Conservation (phyloP, 305 asterid genomes). For the Solanum aculeatissimum region DNA sequence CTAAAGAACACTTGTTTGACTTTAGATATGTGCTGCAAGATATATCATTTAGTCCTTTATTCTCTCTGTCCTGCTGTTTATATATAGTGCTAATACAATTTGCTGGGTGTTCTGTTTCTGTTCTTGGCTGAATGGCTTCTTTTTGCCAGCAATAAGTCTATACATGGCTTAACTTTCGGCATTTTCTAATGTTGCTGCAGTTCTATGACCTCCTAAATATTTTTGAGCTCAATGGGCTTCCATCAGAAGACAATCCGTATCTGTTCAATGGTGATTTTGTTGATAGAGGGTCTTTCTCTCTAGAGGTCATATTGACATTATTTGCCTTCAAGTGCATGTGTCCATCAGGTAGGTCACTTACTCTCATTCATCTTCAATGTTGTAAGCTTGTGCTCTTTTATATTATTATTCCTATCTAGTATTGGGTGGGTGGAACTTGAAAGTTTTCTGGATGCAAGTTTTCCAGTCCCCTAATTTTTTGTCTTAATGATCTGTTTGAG, state of each 20-base stretch:
- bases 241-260: constrained; percentile 95
- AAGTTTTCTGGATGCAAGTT: neutral
- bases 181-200: constrained; percentile 38
- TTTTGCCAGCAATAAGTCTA: neutral
- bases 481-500: neutral
- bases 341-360: constrained; percentile 64
- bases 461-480: neutral
- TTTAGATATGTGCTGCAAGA: neutral
- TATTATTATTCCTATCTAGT: neutral
- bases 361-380: neutral
- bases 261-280: constrained; percentile 98
- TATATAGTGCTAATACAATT: neutral
- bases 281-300: constrained; percentile 92
- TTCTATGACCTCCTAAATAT: constrained; percentile 88
- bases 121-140: neutral
- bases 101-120: neutral
- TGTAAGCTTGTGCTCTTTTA: neutral
- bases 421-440: neutral
- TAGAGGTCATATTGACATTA: constrained; percentile 87
- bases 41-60: neutral
- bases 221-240: constrained; percentile 98
- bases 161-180: neutral
- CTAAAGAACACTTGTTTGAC: neutral
- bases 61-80: neutral
- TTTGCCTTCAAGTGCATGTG: constrained; percentile 98